A percentile compares a stretch with the other conserved stretches of the same genome.
phyloP scores from a whole-genome alignment of 179 eudicot genomes.

The Gypsophila paniculata region DNA sequence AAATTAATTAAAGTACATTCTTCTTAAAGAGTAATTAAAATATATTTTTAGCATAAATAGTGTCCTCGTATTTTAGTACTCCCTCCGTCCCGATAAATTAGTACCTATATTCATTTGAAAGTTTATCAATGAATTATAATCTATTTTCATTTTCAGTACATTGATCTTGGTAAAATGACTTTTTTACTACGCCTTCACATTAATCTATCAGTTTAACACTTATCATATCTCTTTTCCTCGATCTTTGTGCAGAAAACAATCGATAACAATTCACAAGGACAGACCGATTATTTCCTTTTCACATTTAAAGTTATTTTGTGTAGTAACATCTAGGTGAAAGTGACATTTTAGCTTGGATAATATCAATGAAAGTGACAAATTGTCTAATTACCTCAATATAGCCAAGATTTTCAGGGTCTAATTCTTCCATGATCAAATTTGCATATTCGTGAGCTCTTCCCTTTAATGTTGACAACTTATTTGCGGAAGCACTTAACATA shows the following conservation, averaged over 20 bases:
- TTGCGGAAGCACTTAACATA: constrained; percentile 67
- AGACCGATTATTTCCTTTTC: neutral
- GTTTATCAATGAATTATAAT: no score
- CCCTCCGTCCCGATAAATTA: no score
- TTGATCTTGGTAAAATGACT: no score
- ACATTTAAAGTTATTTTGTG: neutral
- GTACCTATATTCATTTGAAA: no score
- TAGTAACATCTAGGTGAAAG: neutral
- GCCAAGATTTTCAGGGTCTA: constrained; percentile 60
- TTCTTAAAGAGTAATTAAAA: no score
- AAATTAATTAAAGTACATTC: neutral
- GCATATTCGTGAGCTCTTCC: constrained; percentile 64
- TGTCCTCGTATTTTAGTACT: neutral
- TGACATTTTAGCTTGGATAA: neutral
- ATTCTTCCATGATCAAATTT: constrained; percentile 62
- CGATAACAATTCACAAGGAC: no score
- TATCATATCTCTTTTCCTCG: no score
- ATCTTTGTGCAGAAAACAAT: no score
- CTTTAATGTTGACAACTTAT: constrained; percentile 49
- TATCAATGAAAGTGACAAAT: constrained; percentile 7
- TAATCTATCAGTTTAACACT: no score
- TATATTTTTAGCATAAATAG: neutral
- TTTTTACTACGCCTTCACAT: no score
- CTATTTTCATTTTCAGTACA: no score
- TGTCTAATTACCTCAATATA: constrained; percentile 56